Percentiles rank a stretch among this genome's conserved stretches.
Evolutionary conservation across 106 monocot genomes (phyloP).

Genomic region (Agapanthus africanus): DNA sequence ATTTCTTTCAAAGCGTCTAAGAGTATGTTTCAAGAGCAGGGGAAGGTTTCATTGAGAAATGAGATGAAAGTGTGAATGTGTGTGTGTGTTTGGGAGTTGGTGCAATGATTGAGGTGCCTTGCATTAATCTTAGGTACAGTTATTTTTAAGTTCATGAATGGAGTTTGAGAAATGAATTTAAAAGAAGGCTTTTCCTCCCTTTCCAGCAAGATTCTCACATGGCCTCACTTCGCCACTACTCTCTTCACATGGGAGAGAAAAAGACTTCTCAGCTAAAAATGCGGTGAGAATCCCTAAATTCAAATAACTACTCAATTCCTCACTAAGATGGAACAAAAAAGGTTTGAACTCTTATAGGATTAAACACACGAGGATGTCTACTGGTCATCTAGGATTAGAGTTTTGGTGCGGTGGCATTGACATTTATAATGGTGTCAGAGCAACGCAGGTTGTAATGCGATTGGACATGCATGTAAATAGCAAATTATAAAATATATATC

Average conservation of each 20-base stretch:
- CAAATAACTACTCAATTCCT: constrained; percentile 9
- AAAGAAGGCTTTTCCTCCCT: constrained; percentile 7
- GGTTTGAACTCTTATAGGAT: no score
- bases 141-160: constrained; percentile 2
- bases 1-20: not conserved
- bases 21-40: not conserved
- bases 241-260: constrained; percentile 24
- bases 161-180: not conserved
- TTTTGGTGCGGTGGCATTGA: no score
- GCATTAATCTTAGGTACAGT: not conserved
- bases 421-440: no score
- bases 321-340: not conserved
- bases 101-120: constrained; percentile 8
- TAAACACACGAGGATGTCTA: no score
- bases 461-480: no score
- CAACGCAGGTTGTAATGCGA: no score
- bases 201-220: constrained; percentile 40
- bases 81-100: constrained; percentile 3
- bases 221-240: constrained; percentile 12
- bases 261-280: constrained; percentile 20
- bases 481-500: no score
- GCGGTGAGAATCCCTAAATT: constrained; percentile 11
- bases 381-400: no score
- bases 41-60: not conserved
- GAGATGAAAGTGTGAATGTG: not conserved